A percentile compares a stretch with the other conserved stretches of the same genome.
phyloP scores from a whole-genome alignment of 441 rosid genomes.

The Melastoma candidum region DNA sequence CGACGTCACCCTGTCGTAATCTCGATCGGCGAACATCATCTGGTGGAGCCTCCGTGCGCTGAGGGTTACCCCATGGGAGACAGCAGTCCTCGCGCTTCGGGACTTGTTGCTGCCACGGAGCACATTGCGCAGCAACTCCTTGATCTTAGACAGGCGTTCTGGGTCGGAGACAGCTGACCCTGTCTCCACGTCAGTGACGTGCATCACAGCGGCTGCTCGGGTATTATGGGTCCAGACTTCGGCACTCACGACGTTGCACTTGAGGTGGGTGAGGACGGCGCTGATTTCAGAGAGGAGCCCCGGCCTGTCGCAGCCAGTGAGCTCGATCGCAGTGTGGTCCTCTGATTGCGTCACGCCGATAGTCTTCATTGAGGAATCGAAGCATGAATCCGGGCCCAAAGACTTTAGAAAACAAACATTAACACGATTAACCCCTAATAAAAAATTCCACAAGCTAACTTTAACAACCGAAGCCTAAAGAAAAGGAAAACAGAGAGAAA shows the following conservation, averaged over 20 bases:
- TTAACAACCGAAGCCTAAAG: background rate
- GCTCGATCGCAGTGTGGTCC: conserved; percentile 70
- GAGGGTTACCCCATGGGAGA: conserved; percentile 55
- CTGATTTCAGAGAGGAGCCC: conserved; percentile 83
- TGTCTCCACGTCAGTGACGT: conserved; percentile 62
- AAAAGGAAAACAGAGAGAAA: conserved; percentile 1
- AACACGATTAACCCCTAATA: background rate
- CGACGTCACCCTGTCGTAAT: conserved; percentile 40
- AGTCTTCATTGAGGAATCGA: conserved; percentile 51
- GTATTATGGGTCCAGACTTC: conserved; percentile 95
- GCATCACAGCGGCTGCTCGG: conserved; percentile 84
- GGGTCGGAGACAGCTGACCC: conserved; percentile 57
- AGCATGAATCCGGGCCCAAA: conserved; percentile 72
- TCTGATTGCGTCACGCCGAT: conserved; percentile 54
- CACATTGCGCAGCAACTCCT: conserved; percentile 62
- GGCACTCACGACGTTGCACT: conserved; percentile 75
- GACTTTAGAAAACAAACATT: conserved; percentile 31
- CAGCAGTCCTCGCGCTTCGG: conserved; percentile 55
- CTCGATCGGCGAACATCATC: conserved; percentile 96
- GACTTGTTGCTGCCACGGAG: conserved; percentile 72
- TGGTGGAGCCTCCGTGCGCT: conserved; percentile 92
- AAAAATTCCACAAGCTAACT: background rate
- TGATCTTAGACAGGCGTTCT: conserved; percentile 50
- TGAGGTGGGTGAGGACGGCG: conserved; percentile 72
- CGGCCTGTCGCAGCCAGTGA: conserved; percentile 82